Evolutionary conservation across 345 rosid species (phyloP).

Genomic region (Salix viminalis): DNA sequence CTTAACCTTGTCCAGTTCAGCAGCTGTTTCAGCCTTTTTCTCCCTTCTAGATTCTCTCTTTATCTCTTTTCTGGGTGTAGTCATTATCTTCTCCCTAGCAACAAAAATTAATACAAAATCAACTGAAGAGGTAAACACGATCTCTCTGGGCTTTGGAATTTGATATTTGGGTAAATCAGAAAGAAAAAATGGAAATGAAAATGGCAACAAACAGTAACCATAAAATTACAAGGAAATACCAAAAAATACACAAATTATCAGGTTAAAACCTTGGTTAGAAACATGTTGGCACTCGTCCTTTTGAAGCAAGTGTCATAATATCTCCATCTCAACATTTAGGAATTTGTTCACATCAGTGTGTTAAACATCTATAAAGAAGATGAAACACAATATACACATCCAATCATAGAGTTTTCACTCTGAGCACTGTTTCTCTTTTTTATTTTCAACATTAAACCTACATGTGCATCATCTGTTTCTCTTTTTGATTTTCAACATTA

Average conservation of each 20-base stretch:
- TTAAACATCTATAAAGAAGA: neutral
- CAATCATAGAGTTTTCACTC: neutral
- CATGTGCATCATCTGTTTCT: neutral
- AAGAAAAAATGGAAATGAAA: neutral
- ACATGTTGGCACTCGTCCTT: neutral
- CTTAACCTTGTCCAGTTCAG: conserved; percentile 70
- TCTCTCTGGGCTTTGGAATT: neutral
- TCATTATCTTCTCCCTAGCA: conserved; percentile 62
- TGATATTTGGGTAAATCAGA: neutral
- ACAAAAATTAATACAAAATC: neutral
- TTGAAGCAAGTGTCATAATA: neutral
- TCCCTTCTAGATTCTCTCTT: conserved; percentile 78
- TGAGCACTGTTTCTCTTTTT: neutral
- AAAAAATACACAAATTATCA: neutral
- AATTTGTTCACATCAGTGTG: neutral
- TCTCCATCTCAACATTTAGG: neutral
- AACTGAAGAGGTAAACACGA: neutral
- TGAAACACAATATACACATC: neutral
- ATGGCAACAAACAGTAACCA: neutral
- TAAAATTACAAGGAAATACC: neutral
- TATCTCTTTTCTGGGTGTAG: conserved; percentile 59
- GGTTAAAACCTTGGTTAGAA: neutral
- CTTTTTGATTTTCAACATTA: neutral
- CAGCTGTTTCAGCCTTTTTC: conserved; percentile 83
- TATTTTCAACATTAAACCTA: neutral